phyloP scores from a whole-genome alignment of 495 filamentous ascomycete genomes.

The Gamarada debralockiae region DNA sequence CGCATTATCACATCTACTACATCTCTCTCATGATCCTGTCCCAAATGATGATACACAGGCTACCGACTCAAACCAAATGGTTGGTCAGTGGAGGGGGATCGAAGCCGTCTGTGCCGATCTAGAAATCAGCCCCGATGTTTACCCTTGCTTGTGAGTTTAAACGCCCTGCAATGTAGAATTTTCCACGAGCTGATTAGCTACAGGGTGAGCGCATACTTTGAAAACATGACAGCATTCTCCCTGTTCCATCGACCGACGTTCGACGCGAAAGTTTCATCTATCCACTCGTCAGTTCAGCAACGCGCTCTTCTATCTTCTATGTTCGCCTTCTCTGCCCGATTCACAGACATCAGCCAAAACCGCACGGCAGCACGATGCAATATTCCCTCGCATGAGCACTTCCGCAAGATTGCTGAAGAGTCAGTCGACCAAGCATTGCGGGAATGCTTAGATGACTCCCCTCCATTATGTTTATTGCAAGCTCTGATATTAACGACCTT shows the following conservation, averaged over 20 bases:
- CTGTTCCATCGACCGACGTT: constrained; percentile 27
- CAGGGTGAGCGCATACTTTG: constrained; percentile 28
- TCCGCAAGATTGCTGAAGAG: constrained; percentile 20
- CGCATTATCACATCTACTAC: no score
- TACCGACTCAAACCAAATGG: not conserved
- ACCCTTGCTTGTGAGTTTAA: not conserved
- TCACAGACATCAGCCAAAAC: not conserved
- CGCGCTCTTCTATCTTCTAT: constrained; percentile 28
- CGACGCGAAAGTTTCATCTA: constrained; percentile 22
- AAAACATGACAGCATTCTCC: constrained; percentile 29
- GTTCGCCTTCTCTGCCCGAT: constrained; percentile 27
- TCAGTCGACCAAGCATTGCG: constrained; percentile 20
- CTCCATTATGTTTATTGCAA: constrained; percentile 28
- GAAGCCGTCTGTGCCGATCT: not conserved
- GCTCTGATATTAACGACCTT: constrained; percentile 25
- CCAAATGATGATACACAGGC: no score
- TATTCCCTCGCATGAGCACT: constrained; percentile 14
- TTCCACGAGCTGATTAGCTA: not conserved
- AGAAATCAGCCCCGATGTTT: not conserved
- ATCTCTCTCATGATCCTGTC: no score
- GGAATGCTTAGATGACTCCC: constrained; percentile 23
- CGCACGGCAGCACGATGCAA: not conserved
- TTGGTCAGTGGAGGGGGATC: not conserved
- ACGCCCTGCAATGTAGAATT: no score
- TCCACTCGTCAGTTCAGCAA: constrained; percentile 14